These are phyloP conservation scores for Paulownia fortunei DNA, from an alignment of 257 asterid genomes.

Conservation along the genomic window DNA sequence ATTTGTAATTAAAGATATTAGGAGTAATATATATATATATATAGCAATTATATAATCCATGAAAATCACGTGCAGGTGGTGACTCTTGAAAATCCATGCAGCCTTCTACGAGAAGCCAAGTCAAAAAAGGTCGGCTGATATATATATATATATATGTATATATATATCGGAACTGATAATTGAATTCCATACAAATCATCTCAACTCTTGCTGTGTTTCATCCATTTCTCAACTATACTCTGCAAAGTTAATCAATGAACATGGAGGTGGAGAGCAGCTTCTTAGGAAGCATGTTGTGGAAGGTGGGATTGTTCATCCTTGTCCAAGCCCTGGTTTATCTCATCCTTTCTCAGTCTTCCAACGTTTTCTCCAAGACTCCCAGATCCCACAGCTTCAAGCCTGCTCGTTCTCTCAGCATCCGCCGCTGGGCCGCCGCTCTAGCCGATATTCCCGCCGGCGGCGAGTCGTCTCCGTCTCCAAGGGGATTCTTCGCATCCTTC, in stretches of 20 bases:
- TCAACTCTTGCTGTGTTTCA: not conserved
- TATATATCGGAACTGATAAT: not conserved
- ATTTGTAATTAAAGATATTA: no score
- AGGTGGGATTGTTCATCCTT: conserved; percentile 50
- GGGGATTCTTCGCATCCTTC: conserved; percentile 29
- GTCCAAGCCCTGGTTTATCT: conserved; percentile 65
- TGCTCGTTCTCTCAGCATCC: conserved; percentile 60
- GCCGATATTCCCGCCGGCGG: conserved; percentile 65
- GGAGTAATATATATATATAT: no score
- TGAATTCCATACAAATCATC: not conserved
- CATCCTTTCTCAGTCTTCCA: conserved; percentile 59
- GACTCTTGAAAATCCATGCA: not conserved
- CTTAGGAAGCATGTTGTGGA: conserved; percentile 43
- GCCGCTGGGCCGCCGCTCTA: conserved; percentile 66
- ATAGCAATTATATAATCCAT: not conserved
- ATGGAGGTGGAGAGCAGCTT: conserved; percentile 37
- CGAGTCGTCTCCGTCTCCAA: conserved; percentile 45
- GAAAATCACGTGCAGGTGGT: not conserved
- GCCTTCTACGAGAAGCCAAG: conserved; percentile 14
- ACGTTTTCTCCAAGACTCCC: conserved; percentile 49
- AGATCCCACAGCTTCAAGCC: conserved; percentile 51
- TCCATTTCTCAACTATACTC: not conserved
- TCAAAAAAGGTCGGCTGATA: conserved; percentile 7
- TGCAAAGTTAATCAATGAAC: not conserved
- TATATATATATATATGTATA: not conserved